phyloP scores from a whole-genome alignment of 345 rosid genomes.

The Eucalyptus curtisii region DNA sequence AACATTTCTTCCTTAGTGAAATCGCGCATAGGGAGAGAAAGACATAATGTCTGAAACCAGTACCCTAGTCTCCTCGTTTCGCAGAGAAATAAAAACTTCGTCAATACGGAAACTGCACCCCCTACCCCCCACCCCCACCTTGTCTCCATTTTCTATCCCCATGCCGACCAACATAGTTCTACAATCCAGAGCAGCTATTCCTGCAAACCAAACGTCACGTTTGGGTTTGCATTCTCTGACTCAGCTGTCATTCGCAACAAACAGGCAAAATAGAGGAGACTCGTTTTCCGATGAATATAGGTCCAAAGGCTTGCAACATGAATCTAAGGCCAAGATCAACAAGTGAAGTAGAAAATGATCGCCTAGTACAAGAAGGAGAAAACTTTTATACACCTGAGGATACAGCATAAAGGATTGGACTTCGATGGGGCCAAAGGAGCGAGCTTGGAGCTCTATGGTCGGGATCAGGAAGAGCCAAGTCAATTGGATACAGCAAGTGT shows the following conservation, averaged over 20 bases:
- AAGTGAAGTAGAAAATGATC: not conserved
- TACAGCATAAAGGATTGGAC: not conserved
- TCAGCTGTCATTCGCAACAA: not conserved
- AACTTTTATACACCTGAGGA: not conserved
- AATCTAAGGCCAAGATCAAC: not conserved
- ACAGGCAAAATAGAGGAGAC: not conserved
- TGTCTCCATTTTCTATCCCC: not conserved
- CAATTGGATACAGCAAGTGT: not conserved
- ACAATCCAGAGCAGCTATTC: not conserved
- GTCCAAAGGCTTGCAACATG: not conserved
- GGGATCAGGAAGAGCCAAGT: not conserved
- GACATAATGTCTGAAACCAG: not conserved
- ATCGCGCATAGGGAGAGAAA: not conserved
- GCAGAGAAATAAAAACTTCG: not conserved
- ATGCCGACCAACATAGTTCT: not conserved
- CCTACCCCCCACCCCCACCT: not conserved
- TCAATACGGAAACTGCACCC: not conserved
- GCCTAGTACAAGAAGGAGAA: not conserved
- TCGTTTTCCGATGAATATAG: not conserved
- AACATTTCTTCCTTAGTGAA: not conserved
- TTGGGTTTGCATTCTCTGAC: not conserved
- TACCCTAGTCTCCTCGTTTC: not conserved
- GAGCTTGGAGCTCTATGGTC: not conserved
- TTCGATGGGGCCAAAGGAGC: not conserved
- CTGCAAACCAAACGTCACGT: not conserved